Evolutionary conservation across 2,329 filamentous ascomycete genomes (phyloP), one percentile per base, ranked within the genome.

Genomic region (Neocucurbitaria cava): DNA sequence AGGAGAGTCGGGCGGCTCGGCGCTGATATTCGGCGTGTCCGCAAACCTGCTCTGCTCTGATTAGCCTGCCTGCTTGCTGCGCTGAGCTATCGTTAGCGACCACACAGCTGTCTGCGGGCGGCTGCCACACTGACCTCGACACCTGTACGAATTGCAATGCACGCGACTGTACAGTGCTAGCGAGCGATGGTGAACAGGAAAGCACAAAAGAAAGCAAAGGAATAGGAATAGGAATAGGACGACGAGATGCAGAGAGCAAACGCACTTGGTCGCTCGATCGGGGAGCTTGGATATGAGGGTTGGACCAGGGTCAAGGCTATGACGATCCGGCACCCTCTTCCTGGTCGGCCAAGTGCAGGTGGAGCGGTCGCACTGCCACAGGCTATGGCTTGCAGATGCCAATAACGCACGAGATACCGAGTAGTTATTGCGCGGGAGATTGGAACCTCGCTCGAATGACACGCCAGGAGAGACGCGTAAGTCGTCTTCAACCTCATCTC

Each of bases 41-140:
- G n/a, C 44, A 54, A 54, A 54, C 51, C 51, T 54, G 51, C 31
- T 53, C 28, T 21, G 24, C 15, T 33, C 18, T 33, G 23, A 23
- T 46, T 46, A 38, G 30, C 44, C 31, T 30, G n/a, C 24, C 13
- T 15, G 3, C 15, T 35, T n/a, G 5, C 5, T 35, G 31, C n/a
- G 38, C 38, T 11, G 38, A 18, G 38, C 46, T 48, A 20, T 40
- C 18, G 39, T 24, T 33, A 35, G 47, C 47, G 10, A 42, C 28
- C 28, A 15, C 28, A 11, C 28, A 31, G 28, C 28, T 31, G 28
- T 31, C 28, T 31, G 8, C 28, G 8, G 35, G 8, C 6, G 15
- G 35, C 35, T 38, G 35, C 6, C 17, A 20, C 17, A 35, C 15
- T 33, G 18, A 48, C 45, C 45, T 30, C 41, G 8, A 17, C n/a